Base-by-base conservation (phyloP, 805 yeast genomes). In the Ogataea paraovalis region DNA sequence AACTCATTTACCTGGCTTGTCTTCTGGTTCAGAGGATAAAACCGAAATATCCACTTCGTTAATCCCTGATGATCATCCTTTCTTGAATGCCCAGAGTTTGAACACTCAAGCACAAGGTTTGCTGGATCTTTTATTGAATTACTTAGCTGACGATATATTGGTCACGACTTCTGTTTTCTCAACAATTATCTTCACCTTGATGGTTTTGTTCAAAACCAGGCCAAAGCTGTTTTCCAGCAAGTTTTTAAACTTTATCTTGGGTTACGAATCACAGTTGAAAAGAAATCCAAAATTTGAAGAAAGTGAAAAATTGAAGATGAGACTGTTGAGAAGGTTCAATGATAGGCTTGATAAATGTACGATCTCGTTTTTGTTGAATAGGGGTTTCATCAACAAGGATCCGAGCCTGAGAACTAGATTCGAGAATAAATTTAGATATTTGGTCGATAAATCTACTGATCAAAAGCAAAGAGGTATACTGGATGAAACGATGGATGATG, bases 31-130 rank as follows among this genome's bases (percentile, higher is more conserved):
- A 14, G 47, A 41, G 14, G 53, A 49, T 7, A 32, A 19, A n/a
- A 34, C 44, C 7, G 42, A 55, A 20, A 10, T 44, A 8, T 75
- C 72, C 9, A 65, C 83, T 41, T 61, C 77, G 2, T 63, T 72
- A 46, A 80, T 82, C 3, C 72, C 73, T 19, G 64, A 75, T 0
- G 74, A 71, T 46, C 97, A 92, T 59, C 80, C 89, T 1, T 76
- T 87, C 37, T 72, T 90, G 39, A 77, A 78, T 45, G 52, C 45
- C 20, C 47, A 59, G 9, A 41, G 70, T 20, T 66, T 90, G 51
- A 89, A 85, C 54, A 78, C 84, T 6, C 96, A 91, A 61, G 85
- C 91, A 0, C 76, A 75, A 46, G 82, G 75, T 3, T 68, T 86
- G 46, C 67, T 94, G 32, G 96, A 89, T 55, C 64, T 80, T 32